These are phyloP conservation scores for Diaporthe citri DNA, from an alignment of 2,329 filamentous ascomycete species.

Conservation along the genomic window DNA sequence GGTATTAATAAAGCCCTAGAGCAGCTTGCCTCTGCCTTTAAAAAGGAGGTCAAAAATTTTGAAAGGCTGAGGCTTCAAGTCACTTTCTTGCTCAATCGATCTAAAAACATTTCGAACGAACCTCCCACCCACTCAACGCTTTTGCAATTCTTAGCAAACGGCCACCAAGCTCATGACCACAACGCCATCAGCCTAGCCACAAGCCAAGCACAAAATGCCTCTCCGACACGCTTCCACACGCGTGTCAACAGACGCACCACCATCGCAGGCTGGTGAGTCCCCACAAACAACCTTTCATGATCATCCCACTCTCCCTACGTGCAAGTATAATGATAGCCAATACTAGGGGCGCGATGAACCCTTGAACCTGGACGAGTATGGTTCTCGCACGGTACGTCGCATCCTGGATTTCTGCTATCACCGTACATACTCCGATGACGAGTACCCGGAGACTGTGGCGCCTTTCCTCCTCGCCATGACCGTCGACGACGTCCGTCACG, in stretches of 20 bases:
- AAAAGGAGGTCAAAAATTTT: neutral
- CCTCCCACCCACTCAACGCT: neutral
- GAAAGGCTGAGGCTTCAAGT: neutral
- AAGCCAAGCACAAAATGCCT: neutral
- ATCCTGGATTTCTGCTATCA: neutral
- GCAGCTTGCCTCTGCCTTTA: neutral
- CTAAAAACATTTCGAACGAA: no score
- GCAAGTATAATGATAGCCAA: neutral
- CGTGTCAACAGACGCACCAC: neutral
- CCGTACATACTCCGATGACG: neutral
- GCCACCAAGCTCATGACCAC: neutral
- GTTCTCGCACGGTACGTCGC: neutral
- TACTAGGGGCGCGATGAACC: neutral
- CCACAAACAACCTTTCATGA: no score
- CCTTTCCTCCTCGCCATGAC: neutral
- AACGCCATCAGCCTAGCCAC: neutral
- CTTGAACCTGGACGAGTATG: neutral
- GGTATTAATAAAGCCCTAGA: no score
- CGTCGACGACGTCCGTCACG: neutral
- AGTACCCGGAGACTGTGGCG: neutral
- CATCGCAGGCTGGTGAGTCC: neutral
- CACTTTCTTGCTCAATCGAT: neutral
- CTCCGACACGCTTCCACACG: neutral
- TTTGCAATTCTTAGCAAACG: neutral
- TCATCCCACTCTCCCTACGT: rapidly evolving